Percentiles rank a stretch among this genome's conserved stretches.
Conservation (phyloP, 192 early-diverging fungal genomes). For the Obelidium mucronatum region DNA sequence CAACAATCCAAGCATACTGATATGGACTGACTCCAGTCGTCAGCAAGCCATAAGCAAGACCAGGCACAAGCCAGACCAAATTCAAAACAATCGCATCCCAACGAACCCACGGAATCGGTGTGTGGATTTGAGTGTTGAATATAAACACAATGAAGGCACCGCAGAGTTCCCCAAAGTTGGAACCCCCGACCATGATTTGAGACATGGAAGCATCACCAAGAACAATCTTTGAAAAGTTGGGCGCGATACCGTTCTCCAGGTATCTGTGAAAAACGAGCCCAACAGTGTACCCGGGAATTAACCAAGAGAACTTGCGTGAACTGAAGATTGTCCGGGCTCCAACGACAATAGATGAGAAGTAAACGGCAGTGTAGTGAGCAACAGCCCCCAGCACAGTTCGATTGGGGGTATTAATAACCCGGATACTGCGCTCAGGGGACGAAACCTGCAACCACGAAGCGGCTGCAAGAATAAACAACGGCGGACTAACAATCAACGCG, state of each 20-base stretch:
- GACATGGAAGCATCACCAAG: constrained; percentile 55
- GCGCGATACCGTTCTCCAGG: too few relatives aligned
- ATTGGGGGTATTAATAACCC: background rate
- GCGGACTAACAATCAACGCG: constrained; percentile 56
- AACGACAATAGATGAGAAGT: constrained; percentile 50
- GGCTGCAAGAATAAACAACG: constrained; percentile 56
- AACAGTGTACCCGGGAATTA: constrained; percentile 64
- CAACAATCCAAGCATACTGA: constrained; percentile 53
- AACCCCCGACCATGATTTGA: constrained; percentile 60
- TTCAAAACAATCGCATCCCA: constrained; percentile 50
- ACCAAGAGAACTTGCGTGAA: constrained; percentile 60
- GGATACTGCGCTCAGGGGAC: constrained; percentile 31
- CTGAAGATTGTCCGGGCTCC: constrained; percentile 59
- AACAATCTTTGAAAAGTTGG: too few relatives aligned
- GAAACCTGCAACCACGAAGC: constrained; percentile 55
- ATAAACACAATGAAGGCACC: too few relatives aligned
- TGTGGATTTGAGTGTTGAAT: too few relatives aligned
- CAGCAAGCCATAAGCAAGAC: constrained; percentile 37
- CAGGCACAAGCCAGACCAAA: constrained; percentile 36
- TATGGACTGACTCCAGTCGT: constrained; percentile 33
- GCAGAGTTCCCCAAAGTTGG: constrained; percentile 70
- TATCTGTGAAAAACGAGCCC: constrained; percentile 60
- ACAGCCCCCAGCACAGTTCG: constrained; percentile 36
- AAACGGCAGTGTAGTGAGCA: constrained; percentile 48
- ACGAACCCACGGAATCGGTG: too few relatives aligned